Base-by-base conservation (phyloP, 148 eudicot species). In the Silene uniflora region DNA sequence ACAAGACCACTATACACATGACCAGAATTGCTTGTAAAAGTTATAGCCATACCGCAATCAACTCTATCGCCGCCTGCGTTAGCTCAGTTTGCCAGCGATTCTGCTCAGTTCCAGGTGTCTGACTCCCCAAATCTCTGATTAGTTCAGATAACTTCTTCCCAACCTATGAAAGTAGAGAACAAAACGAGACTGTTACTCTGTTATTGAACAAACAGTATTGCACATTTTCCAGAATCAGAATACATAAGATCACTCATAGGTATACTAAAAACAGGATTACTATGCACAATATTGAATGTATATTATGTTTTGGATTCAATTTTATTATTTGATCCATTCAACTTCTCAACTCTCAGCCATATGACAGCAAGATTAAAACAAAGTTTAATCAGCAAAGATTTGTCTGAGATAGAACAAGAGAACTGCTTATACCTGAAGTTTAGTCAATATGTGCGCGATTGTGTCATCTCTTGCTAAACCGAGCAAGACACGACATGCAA, bases 381-480 rank as follows among this genome's bases (percentile, higher is more conserved):
- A 73, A 66, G 5, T 25, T 35, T 54, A 10, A 32, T 46, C 17
- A 55, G 21, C 13, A 73, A 66, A 59, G 70, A 52, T 49, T 7
- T 25, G 2, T 22, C 60, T 42, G 11, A 39, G 61, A 61, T 59
- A 52, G 56, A 52, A 52, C 56, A 2, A 16, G 16, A 52, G 14
- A 72, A 25, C 55, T 13, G 44, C 21, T 61, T 62, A 62, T 67
- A 95, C 99, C 92, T 92, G 99, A 78, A 95, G 99, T 82, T 89
- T 92, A 60, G 97, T 95, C 87, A 95, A 80, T 86, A 95, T 95
- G 73, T 90, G 97, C 42, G 97, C 99, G 81, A 92, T 92, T 22
- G 96, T 75, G 81, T 90, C 99, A 83, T 95, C 99, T 81, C 99
- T 89, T 39, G 99, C 97, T 80, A 92, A 88, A 75, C 99, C 99